Conservation (phyloP, 2,329 filamentous ascomycete species). For the Exophiala dermatitidis region DNA sequence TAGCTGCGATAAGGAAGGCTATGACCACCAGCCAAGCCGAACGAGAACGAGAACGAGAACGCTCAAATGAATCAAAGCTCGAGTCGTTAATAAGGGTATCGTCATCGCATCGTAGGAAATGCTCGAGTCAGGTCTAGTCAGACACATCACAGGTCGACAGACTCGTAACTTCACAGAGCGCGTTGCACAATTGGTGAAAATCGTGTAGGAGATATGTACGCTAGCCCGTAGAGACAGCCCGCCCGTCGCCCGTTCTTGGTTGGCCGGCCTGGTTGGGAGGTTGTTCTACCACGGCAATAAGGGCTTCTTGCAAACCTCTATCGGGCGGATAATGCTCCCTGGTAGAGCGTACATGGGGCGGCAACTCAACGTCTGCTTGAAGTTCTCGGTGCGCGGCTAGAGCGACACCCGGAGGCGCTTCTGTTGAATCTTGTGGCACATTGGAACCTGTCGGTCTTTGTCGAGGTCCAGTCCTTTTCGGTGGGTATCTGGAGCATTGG, state of each 20-base stretch:
- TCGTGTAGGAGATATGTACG: background rate
- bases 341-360: constrained; percentile 20
- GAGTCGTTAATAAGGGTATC: constrained; percentile 5
- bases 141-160: background rate
- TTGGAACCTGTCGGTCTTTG: background rate
- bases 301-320: constrained; percentile 19
- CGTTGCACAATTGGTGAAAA: background rate
- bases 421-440: background rate
- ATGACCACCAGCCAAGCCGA: background rate
- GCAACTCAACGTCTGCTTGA: constrained; percentile 17
- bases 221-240: background rate
- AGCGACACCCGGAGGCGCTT: background rate
- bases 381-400: constrained; percentile 23
- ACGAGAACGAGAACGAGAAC: constrained; percentile 14
- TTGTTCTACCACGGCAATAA: constrained; percentile 11
- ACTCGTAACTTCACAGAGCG: background rate
- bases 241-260: background rate
- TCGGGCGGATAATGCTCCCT: constrained; percentile 19
- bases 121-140: constrained; percentile 10
- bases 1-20: too few species aligned
- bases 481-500: constrained; percentile 68
- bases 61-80: constrained; percentile 18
- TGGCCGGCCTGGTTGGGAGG: background rate
- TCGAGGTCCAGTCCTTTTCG: constrained; percentile 51
- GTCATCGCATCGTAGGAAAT: constrained; percentile 20